A percentile compares a stretch with the other conserved stretches of the same genome.
Conservation (phyloP, 225 moss, liverwort and hornwort genomes). For the Anthoceros angustus region DNA sequence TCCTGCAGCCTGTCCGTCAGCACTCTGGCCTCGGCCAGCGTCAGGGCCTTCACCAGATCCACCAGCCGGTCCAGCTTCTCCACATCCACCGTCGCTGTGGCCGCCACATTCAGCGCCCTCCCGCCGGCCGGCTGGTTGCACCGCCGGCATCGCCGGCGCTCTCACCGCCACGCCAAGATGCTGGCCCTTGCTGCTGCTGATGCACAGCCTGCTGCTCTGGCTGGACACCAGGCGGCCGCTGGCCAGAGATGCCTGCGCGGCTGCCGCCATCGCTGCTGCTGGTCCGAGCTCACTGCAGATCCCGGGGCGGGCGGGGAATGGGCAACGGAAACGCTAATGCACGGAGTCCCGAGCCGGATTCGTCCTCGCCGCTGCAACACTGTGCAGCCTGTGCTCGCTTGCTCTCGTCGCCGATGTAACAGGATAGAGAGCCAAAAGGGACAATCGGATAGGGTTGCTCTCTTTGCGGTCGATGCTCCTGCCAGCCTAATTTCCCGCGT, state of each 20-base stretch:
- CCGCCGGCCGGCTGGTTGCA: slow-evolving; percentile 1
- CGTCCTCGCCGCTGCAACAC: too few species aligned
- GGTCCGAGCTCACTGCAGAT: background rate
- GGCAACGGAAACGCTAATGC: background rate
- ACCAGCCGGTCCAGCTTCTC: slow-evolving; percentile 25
- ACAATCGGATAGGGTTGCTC: background rate
- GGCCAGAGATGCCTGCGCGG: slow-evolving; percentile 36
- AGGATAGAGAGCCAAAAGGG: background rate
- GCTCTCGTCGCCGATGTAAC: background rate
- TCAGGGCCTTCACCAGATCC: slow-evolving; percentile 29
- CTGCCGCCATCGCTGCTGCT: slow-evolving; percentile 23
- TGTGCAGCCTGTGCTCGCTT: background rate
- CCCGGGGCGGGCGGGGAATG: background rate
- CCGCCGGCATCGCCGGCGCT: slow-evolving; percentile 10
- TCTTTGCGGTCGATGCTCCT: background rate
- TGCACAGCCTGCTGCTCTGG: slow-evolving; percentile 9
- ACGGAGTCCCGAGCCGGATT: too few species aligned
- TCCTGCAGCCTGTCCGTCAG: slow-evolving; percentile 46
- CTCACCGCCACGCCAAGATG: slow-evolving; percentile 13
- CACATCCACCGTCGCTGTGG: slow-evolving; percentile 30
- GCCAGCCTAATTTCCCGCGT: too few species aligned
- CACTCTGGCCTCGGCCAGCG: slow-evolving; percentile 41
- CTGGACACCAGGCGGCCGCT: slow-evolving; percentile 5
- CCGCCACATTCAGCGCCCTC: slow-evolving; percentile 10
- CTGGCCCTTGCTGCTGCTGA: slow-evolving; percentile 15